phyloP scores from a whole-genome alignment of 768 basidiomycete species.

The Pleurotus platypus region DNA sequence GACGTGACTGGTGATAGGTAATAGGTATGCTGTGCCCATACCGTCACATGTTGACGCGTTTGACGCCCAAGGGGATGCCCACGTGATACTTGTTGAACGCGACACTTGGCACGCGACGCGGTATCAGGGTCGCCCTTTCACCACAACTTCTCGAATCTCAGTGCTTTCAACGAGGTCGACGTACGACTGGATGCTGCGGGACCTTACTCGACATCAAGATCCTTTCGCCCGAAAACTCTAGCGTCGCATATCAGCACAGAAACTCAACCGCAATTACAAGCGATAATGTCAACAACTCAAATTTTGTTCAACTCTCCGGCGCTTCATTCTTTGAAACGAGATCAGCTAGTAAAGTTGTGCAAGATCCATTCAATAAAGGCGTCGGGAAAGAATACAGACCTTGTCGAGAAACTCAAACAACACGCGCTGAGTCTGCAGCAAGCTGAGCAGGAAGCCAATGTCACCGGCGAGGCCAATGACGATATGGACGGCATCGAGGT shows the following conservation, averaged over 20 bases:
- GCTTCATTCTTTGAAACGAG: slow-evolving; percentile 76
- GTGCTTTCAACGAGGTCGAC: background rate
- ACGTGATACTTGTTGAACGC: slow-evolving; percentile 5
- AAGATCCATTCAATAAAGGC: slow-evolving; percentile 81
- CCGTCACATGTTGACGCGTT: too few relatives aligned
- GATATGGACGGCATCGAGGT: slow-evolving; percentile 7
- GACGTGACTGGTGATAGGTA: too few relatives aligned
- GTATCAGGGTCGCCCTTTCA: too few relatives aligned
- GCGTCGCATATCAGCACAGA: too few relatives aligned
- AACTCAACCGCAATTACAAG: too few relatives aligned
- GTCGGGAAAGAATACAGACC: slow-evolving; percentile 72
- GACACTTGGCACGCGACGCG: background rate
- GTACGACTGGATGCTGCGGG: too few relatives aligned
- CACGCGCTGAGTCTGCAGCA: slow-evolving; percentile 65
- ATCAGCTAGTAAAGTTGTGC: slow-evolving; percentile 83
- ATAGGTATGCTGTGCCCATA: too few relatives aligned
- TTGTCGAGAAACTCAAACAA: slow-evolving; percentile 64
- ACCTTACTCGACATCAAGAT: background rate
- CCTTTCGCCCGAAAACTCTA: background rate
- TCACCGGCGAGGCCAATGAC: slow-evolving; percentile 11
- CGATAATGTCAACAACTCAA: slow-evolving; percentile 45
- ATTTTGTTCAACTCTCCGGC: slow-evolving; percentile 86
- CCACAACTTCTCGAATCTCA: background rate
- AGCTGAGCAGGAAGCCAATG: slow-evolving; percentile 35
- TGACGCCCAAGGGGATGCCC: background rate